These are phyloP conservation scores for Tuctoria greenei DNA, from an alignment of 176 grass and related monocot species.

Conservation along the genomic window DNA sequence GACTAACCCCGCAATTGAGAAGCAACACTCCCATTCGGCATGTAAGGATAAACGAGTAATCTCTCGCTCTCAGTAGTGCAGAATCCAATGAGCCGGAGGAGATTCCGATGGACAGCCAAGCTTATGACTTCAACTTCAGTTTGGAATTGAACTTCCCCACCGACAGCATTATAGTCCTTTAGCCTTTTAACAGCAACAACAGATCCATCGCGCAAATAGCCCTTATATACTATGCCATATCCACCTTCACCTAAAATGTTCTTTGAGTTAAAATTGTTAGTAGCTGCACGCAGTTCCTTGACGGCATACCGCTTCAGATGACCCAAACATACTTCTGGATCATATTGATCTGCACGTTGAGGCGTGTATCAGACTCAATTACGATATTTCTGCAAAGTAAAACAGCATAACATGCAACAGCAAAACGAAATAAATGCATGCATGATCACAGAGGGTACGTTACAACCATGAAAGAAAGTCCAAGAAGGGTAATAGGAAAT, in stretches of 20 bases:
- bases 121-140: conserved; percentile 99
- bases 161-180: conserved; percentile 81
- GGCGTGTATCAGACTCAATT: conserved; percentile 26
- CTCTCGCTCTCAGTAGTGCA: conserved; percentile 84
- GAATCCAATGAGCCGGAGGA: conserved; percentile 84
- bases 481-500: conserved; percentile 2
- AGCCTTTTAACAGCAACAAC: conserved; percentile 88
- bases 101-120: conserved; percentile 93
- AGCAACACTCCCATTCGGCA: conserved; percentile 97
- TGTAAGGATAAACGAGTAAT: conserved; percentile 92
- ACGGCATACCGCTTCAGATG: conserved; percentile 89
- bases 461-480: background rate
- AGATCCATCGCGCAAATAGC: conserved; percentile 74
- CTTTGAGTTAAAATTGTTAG: conserved; percentile 87
- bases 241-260: conserved; percentile 96
- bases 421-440: background rate
- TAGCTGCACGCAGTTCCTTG: conserved; percentile 84
- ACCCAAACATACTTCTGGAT: conserved; percentile 82
- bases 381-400: conserved; percentile 15
- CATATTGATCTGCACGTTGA: conserved; percentile 70
- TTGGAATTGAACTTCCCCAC: conserved; percentile 91
- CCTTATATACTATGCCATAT: conserved; percentile 96
- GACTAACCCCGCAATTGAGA: conserved; percentile 84
- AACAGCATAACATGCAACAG: background rate
- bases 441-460: background rate